Evolutionary conservation across 306 rosid genomes (phyloP).

Genomic region (Biancaea sappan): DNA sequence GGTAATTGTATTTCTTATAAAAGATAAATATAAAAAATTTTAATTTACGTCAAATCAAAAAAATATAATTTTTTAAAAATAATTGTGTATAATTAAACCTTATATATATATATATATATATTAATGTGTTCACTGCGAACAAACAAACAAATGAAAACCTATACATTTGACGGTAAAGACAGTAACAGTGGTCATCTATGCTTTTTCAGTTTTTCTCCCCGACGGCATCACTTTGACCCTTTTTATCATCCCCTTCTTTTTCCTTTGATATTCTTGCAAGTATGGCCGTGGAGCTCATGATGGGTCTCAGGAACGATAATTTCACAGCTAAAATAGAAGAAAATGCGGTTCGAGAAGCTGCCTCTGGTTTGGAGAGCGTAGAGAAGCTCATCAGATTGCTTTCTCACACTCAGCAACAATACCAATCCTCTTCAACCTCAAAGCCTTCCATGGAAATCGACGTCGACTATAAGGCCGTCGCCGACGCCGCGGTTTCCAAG

Average conservation of each 20-base stretch:
- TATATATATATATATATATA: no score
- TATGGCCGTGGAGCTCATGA: conserved; percentile 83
- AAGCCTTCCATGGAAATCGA: conserved; percentile 39
- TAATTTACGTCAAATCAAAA: no score
- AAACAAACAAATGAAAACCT: no score
- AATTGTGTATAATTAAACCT: no score
- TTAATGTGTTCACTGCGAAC: no score
- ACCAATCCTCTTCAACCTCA: background rate
- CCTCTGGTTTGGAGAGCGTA: conserved; percentile 76
- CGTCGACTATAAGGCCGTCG: conserved; percentile 62
- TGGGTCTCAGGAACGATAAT: conserved; percentile 26
- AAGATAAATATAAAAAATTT: no score
- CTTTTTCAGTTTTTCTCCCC: background rate
- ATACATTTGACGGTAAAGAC: no score
- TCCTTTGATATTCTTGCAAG: conserved; percentile 30
- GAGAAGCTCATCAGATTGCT: conserved; percentile 54
- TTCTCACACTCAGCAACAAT: conserved; percentile 41
- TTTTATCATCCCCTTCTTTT: background rate
- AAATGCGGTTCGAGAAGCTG: conserved; percentile 74
- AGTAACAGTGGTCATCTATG: background rate
- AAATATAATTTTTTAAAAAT: no score
- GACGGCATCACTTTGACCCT: conserved; percentile 51
- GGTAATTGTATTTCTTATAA: no score
- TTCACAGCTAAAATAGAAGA: conserved; percentile 53
- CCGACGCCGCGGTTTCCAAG: conserved; percentile 76